phyloP scores from a whole-genome alignment of 371 early-diverging fungal species.

The Dichotomocladium elegans region DNA sequence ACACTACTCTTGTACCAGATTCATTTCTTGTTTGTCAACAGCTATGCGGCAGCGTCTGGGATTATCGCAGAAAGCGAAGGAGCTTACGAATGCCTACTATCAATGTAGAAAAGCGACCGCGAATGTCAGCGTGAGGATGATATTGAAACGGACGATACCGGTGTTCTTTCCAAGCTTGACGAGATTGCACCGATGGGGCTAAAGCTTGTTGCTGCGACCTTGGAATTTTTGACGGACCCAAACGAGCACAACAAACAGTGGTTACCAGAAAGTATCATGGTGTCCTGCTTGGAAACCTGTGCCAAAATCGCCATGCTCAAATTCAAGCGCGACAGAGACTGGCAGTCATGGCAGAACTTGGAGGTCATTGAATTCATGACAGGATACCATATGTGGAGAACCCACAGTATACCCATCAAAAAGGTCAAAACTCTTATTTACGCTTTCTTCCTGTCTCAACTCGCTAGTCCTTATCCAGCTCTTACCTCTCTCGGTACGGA shows the following conservation, averaged over 20 bases:
- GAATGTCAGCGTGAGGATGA: too few species aligned
- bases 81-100: too few species aligned
- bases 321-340: conserved; percentile 5
- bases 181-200: conserved; percentile 1
- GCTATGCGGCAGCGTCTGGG: background rate
- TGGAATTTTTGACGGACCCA: background rate
- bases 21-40: conserved; percentile 17
- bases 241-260: background rate
- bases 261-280: conserved; percentile 3
- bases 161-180: conserved; percentile 1
- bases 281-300: conserved; percentile 6
- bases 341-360: background rate
- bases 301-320: conserved; percentile 8
- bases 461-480: too few species aligned
- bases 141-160: conserved; percentile 3
- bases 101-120: background rate
- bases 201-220: background rate
- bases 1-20: conserved; percentile 12
- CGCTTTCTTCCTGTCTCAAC: too few species aligned
- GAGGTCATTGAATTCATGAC: background rate
- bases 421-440: too few species aligned
- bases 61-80: background rate
- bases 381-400: background rate
- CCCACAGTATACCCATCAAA: too few species aligned
- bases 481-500: too few species aligned